Conservation (phyloP, 768 basidiomycete genomes). For the Lactarius psammicola region DNA sequence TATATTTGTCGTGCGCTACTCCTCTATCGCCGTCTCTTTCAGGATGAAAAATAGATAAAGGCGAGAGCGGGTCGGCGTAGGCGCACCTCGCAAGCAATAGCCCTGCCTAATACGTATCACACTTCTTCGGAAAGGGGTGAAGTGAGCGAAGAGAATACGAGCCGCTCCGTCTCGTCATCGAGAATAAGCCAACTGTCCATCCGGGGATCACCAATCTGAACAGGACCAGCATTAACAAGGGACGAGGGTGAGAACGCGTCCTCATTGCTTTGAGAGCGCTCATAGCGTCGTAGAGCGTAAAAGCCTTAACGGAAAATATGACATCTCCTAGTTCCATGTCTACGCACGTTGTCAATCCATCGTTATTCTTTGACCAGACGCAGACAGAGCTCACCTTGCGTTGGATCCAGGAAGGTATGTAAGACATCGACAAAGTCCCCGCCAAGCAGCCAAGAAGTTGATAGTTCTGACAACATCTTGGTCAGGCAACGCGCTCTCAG, state of each 20-base stretch:
- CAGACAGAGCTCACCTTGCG: constrained; percentile 46
- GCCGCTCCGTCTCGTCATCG: constrained; percentile 40
- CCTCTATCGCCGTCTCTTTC: constrained; percentile 60
- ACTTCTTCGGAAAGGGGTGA: constrained; percentile 68
- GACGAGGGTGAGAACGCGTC: constrained; percentile 25
- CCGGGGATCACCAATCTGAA: constrained; percentile 84
- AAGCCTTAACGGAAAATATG: constrained; percentile 66
- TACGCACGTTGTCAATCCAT: constrained; percentile 39
- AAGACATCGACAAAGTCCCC: constrained; percentile 65
- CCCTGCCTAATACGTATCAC: constrained; percentile 83
- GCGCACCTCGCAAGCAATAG: constrained; percentile 74
- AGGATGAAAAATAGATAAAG: constrained; percentile 21
- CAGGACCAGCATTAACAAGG: constrained; percentile 19
- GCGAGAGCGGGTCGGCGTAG: background rate
- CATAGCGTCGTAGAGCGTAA: too few relatives aligned
- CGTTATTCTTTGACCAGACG: background rate
- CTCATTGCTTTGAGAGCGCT: constrained; percentile 76
- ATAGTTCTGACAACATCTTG: constrained; percentile 5
- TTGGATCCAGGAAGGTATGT: constrained; percentile 16
- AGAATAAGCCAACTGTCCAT: constrained; percentile 74
- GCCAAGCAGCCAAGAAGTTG: too few relatives aligned
- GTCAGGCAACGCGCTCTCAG: background rate
- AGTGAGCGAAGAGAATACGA: constrained; percentile 60
- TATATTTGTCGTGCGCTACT: too few relatives aligned
- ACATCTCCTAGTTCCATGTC: constrained; percentile 57